Evolutionary conservation across 768 basidiomycete genomes (phyloP).

Genomic region (Tylopilus balloui): DNA sequence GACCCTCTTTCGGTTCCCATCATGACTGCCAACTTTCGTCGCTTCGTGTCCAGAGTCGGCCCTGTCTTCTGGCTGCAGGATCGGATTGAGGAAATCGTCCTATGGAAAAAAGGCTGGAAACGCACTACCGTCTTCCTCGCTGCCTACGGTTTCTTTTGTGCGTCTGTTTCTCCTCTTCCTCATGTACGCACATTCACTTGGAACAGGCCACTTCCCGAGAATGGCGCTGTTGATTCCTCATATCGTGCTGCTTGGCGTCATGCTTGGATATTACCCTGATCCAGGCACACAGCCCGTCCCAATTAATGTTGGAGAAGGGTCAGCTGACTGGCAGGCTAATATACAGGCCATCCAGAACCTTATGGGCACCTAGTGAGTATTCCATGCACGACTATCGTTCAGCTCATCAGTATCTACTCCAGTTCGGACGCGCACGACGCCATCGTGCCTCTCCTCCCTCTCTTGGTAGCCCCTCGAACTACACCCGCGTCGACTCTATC

Average conservation of each 20-base stretch:
- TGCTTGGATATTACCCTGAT: slow-evolving; percentile 60
- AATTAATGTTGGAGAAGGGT: slow-evolving; percentile 50
- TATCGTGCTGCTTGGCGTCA: slow-evolving; percentile 52
- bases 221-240: slow-evolving; percentile 70
- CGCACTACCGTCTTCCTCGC: slow-evolving; percentile 73
- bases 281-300: slow-evolving; percentile 32
- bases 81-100: slow-evolving; percentile 74
- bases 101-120: slow-evolving; percentile 77
- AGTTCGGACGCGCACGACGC: slow-evolving; percentile 63
- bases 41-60: slow-evolving; percentile 72
- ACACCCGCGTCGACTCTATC: slow-evolving; percentile 51
- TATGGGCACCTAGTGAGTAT: slow-evolving; percentile 75
- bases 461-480: slow-evolving; percentile 42
- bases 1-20: slow-evolving; percentile 76
- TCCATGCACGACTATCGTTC: too few relatives aligned
- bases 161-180: slow-evolving; percentile 26
- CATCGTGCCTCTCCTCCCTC: slow-evolving; percentile 42
- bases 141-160: slow-evolving; percentile 76
- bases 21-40: slow-evolving; percentile 59
- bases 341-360: slow-evolving; percentile 88
- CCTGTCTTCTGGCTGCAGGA: slow-evolving; percentile 91
- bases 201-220: slow-evolving; percentile 70
- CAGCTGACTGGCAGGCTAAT: slow-evolving; percentile 80
- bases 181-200: not conserved
- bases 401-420: not conserved